phyloP scores from a whole-genome alignment of 768 basidiomycete genomes.

The Tricholoma terreum region DNA sequence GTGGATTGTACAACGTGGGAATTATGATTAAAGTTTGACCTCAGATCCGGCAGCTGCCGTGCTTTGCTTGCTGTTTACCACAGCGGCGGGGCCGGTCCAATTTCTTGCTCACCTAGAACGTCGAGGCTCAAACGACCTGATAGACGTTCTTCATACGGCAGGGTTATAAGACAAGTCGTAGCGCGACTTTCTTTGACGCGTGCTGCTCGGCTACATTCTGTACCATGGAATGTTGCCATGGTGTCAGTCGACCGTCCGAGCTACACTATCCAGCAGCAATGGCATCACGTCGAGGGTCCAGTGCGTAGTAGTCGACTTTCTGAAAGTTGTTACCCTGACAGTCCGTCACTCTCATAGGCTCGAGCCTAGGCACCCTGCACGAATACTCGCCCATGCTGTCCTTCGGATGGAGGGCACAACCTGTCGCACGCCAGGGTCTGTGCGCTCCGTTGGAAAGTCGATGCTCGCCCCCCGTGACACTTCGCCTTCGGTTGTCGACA shows the following conservation, averaged over 20 bases:
- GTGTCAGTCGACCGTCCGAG: constrained; percentile 51
- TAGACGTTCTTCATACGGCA: no score
- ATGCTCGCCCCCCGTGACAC: not conserved
- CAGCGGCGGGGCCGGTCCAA: no score
- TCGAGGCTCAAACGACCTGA: no score
- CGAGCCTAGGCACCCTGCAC: not conserved
- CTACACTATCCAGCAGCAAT: constrained; percentile 22
- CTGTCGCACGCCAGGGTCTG: not conserved
- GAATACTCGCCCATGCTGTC: not conserved
- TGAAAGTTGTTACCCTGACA: not conserved
- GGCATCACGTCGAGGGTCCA: constrained; percentile 13
- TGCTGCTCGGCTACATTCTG: constrained; percentile 21
- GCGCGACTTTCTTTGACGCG: constrained; percentile 15
- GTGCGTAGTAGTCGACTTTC: constrained; percentile 11
- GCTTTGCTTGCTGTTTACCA: not conserved
- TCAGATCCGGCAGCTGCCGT: constrained; percentile 24
- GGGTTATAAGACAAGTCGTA: no score
- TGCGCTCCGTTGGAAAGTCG: not conserved
- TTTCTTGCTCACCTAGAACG: no score
- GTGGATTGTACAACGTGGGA: constrained; percentile 34
- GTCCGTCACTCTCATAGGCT: not conserved
- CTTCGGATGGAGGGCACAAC: not conserved
- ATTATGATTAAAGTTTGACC: constrained; percentile 31
- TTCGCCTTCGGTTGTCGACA: not conserved
- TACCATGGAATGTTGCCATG: constrained; percentile 87